Conservation (phyloP, 306 rosid genomes). For the Argentina anserina region DNA sequence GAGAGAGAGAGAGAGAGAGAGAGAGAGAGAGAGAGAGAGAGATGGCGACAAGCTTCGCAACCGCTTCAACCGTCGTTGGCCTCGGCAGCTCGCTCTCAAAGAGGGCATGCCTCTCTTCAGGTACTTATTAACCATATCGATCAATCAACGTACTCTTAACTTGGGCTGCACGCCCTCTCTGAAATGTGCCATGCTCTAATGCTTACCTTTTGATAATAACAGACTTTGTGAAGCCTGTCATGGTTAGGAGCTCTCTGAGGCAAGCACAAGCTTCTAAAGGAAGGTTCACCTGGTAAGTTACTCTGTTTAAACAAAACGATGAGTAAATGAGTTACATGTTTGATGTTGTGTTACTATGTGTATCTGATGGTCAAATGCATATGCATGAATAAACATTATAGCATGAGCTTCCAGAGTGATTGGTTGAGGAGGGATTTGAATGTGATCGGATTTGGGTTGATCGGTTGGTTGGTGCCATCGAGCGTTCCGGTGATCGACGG, state of each 20-base stretch:
- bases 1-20: no score
- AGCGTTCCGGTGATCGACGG: conserved; percentile 80
- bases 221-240: conserved; percentile 60
- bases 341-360: not conserved
- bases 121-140: conserved; percentile 9
- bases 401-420: conserved; percentile 62
- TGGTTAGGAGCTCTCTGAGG: conserved; percentile 58
- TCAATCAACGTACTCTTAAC: not conserved
- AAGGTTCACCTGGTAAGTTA: conserved; percentile 60
- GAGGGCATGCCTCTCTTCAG: conserved; percentile 48
- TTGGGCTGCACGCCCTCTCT: not conserved
- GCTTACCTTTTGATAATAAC: not conserved
- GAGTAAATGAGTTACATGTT: not conserved
- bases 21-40: no score
- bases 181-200: not conserved
- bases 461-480: conserved; percentile 90
- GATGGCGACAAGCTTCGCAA: conserved; percentile 64
- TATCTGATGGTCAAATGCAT: not conserved
- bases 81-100: conserved; percentile 41
- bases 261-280: conserved; percentile 50
- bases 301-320: not conserved
- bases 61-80: conserved; percentile 55
- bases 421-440: conserved; percentile 80
- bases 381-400: not conserved
- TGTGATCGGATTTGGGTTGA: conserved; percentile 91